These are phyloP conservation scores for Silene conica DNA, from an alignment of 148 eudicot species.

Conservation along the genomic window DNA sequence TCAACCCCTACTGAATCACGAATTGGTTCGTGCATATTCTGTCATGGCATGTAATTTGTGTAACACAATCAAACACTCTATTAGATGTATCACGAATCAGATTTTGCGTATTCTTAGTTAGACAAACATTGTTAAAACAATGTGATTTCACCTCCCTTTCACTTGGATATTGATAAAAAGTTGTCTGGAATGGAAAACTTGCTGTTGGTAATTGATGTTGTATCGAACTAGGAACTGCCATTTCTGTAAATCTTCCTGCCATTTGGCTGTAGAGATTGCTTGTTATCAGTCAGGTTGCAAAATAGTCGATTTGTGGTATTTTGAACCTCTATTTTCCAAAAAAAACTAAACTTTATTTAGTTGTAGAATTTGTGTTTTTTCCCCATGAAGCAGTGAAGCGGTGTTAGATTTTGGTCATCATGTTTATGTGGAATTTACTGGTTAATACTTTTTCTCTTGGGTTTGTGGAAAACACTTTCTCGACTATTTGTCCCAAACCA, in stretches of 20 bases:
- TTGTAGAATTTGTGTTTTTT: background rate
- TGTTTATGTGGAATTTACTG: background rate
- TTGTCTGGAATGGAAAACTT: background rate
- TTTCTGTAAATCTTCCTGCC: background rate
- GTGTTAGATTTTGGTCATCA: background rate
- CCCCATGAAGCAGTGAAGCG: background rate
- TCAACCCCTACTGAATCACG: background rate
- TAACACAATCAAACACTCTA: background rate
- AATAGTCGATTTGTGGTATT: background rate
- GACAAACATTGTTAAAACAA: background rate
- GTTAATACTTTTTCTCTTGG: background rate
- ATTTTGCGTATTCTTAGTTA: background rate
- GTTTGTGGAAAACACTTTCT: background rate
- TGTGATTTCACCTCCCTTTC: constrained; percentile 5
- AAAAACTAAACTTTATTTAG: background rate
- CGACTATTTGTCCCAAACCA: background rate
- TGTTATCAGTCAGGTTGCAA: background rate
- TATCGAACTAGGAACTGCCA: constrained; percentile 2
- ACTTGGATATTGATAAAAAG: background rate
- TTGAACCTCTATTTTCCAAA: background rate
- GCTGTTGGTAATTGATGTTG: background rate
- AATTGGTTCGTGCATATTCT: background rate
- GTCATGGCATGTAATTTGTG: background rate
- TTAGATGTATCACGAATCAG: background rate
- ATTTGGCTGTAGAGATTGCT: background rate